Conservation (phyloP, 2,329 filamentous ascomycete species). For the Ophiostoma pallidulum region DNA sequence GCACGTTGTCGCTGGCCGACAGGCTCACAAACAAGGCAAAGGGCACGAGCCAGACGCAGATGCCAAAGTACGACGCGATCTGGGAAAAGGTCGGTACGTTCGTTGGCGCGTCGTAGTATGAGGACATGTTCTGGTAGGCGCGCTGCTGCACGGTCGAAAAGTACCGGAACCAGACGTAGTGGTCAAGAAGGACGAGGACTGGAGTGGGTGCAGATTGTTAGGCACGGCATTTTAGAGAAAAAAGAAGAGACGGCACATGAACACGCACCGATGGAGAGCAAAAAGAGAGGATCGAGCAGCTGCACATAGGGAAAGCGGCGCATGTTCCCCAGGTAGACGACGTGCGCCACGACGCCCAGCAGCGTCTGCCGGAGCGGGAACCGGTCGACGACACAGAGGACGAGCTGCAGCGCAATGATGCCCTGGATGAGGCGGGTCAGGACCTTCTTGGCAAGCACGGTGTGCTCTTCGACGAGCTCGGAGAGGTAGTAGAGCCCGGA, state of each 20-base stretch:
- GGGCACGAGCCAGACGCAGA: constrained; percentile 94
- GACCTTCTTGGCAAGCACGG: constrained; percentile 81
- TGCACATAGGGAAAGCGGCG: constrained; percentile 66
- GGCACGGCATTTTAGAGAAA: not conserved
- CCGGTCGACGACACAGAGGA: constrained; percentile 73
- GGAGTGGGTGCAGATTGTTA: not conserved
- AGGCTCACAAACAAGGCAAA: constrained; percentile 92
- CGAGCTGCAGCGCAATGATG: constrained; percentile 62
- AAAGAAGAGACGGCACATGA: not conserved
- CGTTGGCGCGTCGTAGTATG: constrained; percentile 52
- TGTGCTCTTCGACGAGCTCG: constrained; percentile 96
- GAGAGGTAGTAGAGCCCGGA: constrained; percentile 98
- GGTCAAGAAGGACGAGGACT: constrained; percentile 79
- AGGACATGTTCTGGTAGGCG: constrained; percentile 47
- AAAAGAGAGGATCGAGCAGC: constrained; percentile 76
- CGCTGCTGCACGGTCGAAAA: constrained; percentile 60
- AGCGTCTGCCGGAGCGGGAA: constrained; percentile 68
- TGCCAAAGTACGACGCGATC: constrained; percentile 89
- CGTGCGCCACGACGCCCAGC: constrained; percentile 70
- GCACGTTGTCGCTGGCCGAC: constrained; percentile 86
- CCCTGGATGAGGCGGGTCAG: constrained; percentile 76
- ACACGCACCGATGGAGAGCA: constrained; percentile 66
- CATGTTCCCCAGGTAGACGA: constrained; percentile 84
- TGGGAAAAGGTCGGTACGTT: constrained; percentile 78
- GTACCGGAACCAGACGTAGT: constrained; percentile 92